phyloP scores from a whole-genome alignment of 805 yeast genomes.

The Sporopachydermia quercuum region DNA sequence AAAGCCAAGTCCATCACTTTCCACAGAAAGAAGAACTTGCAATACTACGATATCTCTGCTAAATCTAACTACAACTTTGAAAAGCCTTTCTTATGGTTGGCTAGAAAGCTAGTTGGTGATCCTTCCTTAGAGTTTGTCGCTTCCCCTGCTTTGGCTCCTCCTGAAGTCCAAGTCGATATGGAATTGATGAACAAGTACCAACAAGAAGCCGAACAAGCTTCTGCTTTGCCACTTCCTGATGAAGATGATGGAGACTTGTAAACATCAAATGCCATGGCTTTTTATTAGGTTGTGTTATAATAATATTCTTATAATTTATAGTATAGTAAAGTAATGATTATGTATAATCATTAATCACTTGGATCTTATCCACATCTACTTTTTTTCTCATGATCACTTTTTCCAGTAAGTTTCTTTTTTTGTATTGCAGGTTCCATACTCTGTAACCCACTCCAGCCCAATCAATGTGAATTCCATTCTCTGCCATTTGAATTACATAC shows the following conservation, averaged over 20 bases:
- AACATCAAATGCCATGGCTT: too few relatives aligned
- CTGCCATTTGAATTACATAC: too few relatives aligned
- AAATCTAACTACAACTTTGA: conserved; percentile 99
- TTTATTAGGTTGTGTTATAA: too few relatives aligned
- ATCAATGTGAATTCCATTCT: too few relatives aligned
- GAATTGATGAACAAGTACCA: conserved; percentile 96
- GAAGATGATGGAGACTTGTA: conserved; percentile 99
- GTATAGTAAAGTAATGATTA: too few relatives aligned
- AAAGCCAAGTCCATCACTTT: conserved; percentile 99
- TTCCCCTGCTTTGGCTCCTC: conserved; percentile 98
- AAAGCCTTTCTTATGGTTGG: conserved; percentile 99
- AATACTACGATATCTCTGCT: conserved; percentile 98
- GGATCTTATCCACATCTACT: background rate
- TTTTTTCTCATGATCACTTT: background rate
- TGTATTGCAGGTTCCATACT: too few relatives aligned
- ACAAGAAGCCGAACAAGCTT: conserved; percentile 99
- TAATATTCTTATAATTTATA: too few relatives aligned
- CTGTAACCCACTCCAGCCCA: too few relatives aligned
- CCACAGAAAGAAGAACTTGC: conserved; percentile 99
- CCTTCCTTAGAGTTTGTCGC: conserved; percentile 97
- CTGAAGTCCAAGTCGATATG: conserved; percentile 95
- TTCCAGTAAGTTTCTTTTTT: too few relatives aligned
- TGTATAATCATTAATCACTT: too few relatives aligned
- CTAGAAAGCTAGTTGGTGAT: conserved; percentile 97
- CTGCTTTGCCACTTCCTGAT: conserved; percentile 98